Evolutionary conservation across 306 rosid genomes (phyloP), one percentile per base, ranked within the genome.

Genomic region (Comarum palustre): DNA sequence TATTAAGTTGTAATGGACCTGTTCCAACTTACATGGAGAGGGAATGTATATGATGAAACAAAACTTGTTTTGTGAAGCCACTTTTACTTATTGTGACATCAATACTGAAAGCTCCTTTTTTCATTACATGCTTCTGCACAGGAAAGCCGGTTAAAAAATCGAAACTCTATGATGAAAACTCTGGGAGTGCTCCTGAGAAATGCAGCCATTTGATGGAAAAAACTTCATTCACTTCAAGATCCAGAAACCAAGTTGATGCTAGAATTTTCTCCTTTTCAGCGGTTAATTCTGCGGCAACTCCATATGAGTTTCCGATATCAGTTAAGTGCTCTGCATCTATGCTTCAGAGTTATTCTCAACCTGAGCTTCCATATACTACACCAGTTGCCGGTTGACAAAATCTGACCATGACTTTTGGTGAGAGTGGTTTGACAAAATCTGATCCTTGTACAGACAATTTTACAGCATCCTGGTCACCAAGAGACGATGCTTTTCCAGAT

Each of bases 71-170:
- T 77, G 36, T 69, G 43, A 46, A 19, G 48, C 42, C 36, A 2
- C 14, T 9, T 27, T 41, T 66, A 24, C 39, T 68, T 57, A 1
- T 32, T 66, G 32, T 77, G 73, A 57, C 50, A 10, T 68, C 31
- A 6, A 41, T 50, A 19, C 70, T 6, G 22, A 38, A 69, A 16
- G 48, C 13, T 71, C 11, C 11, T 68, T 20, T 46, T 54, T n/a
- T 39, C 51, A 36, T 77, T 47, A 78, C 83, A 79, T 79, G 68
- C 57, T 66, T 75, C 57, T 77, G 76, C 32, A 24, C 85, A 75
- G 90, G 80, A 82, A 74, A 77, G 42, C 72, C 58, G 42, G 75
- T 75, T 75, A 74, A 75, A 29, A 79, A 60, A n/a, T 73, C 74
- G 62, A 79, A 55, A 63, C 69, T 80, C 24, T 64, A 41, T 61